Evolutionary conservation across 2,329 filamentous ascomycete species (phyloP).

Genomic region (Emydomyces testavorans): DNA sequence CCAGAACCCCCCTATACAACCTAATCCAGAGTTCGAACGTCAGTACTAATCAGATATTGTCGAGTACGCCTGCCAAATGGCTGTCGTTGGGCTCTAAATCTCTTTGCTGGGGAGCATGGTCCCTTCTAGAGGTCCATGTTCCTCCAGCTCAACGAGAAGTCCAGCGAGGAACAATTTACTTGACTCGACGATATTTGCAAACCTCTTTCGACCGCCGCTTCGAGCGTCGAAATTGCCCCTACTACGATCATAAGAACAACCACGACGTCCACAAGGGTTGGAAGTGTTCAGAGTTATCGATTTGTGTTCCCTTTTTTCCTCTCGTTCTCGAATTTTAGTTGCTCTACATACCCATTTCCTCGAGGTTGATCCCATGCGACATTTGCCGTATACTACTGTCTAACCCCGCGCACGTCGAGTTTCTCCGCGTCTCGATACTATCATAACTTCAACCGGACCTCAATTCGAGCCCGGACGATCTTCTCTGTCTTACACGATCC

Average conservation of each 20-base stretch:
- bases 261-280: conserved; percentile 25
- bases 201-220: conserved; percentile 37
- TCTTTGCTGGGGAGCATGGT: conserved; percentile 53
- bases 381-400: not conserved
- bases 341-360: not conserved
- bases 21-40: conserved; percentile 12
- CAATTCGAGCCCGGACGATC: too few species aligned
- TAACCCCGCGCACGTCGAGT: not conserved
- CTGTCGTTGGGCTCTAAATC: conserved; percentile 85
- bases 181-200: conserved; percentile 44
- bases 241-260: conserved; percentile 32
- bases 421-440: not conserved
- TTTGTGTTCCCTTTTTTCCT: conserved; percentile 14
- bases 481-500: too few species aligned
- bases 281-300: conserved; percentile 26
- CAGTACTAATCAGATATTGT: conserved; percentile 48
- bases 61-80: conserved; percentile 62
- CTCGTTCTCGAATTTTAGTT: conserved; percentile 9
- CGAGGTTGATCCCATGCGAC: not conserved
- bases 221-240: conserved; percentile 52
- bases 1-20: conserved; percentile 6
- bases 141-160: conserved; percentile 63
- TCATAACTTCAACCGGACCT: not conserved
- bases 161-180: conserved; percentile 56
- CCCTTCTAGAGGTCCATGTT: conserved; percentile 6